A percentile compares a stretch with the other conserved stretches of the same genome.
phyloP scores from a whole-genome alignment of 345 rosid species.

The Brassica rapa region DNA sequence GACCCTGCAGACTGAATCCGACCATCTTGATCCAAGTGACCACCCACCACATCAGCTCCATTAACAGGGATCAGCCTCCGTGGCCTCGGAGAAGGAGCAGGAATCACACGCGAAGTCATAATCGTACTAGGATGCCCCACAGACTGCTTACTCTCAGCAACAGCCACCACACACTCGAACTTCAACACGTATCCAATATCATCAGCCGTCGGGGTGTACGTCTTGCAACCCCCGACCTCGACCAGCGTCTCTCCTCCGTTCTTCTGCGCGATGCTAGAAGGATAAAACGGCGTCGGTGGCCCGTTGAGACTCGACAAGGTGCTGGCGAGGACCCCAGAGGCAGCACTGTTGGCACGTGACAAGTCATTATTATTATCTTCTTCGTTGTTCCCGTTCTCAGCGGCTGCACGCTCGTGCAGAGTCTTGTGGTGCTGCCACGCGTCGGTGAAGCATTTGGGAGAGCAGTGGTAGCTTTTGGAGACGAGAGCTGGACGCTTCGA shows the following conservation, averaged over 20 bases:
- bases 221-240: constrained; percentile 89
- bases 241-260: constrained; percentile 78
- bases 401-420: constrained; percentile 93
- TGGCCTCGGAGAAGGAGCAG: constrained; percentile 94
- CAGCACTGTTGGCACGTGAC: constrained; percentile 64
- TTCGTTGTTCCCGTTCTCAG: constrained; percentile 75
- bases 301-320: constrained; percentile 53
- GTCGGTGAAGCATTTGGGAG: constrained; percentile 89
- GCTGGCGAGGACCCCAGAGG: constrained; percentile 60
- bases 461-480: constrained; percentile 88
- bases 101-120: constrained; percentile 89
- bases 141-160: constrained; percentile 66
- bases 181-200: constrained; percentile 90
- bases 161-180: constrained; percentile 88
- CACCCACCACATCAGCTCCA: constrained; percentile 72
- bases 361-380: constrained; percentile 68
- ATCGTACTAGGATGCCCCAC: constrained; percentile 71
- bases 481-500: constrained; percentile 79
- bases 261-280: constrained; percentile 55
- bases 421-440: constrained; percentile 99
- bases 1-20: constrained; percentile 75
- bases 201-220: constrained; percentile 91
- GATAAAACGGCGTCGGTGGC: neutral
- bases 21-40: constrained; percentile 75
- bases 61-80: constrained; percentile 76